These are phyloP conservation scores for Tricholoma sp. DNA, from an alignment of 768 basidiomycete genomes.

Conservation along the genomic window DNA sequence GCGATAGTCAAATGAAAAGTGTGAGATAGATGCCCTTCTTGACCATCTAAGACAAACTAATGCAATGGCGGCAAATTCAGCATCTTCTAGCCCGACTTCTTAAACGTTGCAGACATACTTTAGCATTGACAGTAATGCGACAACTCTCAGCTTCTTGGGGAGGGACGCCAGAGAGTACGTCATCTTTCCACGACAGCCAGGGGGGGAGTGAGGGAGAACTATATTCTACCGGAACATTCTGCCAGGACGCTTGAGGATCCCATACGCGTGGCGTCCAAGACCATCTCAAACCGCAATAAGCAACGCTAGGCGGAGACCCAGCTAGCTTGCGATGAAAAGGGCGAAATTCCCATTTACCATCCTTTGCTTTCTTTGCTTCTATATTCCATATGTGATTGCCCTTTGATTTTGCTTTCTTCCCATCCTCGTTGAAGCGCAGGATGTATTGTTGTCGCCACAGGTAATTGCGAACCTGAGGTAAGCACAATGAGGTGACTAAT, in stretches of 20 bases:
- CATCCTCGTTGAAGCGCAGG: constrained; percentile 96
- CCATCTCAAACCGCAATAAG: constrained; percentile 79
- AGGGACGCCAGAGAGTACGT: constrained; percentile 77
- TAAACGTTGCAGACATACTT: constrained; percentile 41
- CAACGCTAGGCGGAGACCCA: constrained; percentile 74
- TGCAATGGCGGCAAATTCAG: constrained; percentile 2
- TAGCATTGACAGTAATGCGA: constrained; percentile 70
- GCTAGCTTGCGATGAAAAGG: constrained; percentile 87
- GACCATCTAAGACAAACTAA: constrained; percentile 68
- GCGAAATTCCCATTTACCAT: constrained; percentile 81
- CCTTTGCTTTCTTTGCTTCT: constrained; percentile 79
- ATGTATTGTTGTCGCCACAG: constrained; percentile 94
- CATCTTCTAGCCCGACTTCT: not conserved
- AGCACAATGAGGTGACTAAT: constrained; percentile 9
- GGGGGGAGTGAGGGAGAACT: constrained; percentile 75
- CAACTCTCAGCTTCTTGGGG: constrained; percentile 70
- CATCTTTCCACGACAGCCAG: constrained; percentile 88
- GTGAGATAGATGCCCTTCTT: constrained; percentile 63
- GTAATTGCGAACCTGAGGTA: constrained; percentile 80
- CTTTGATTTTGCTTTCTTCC: constrained; percentile 98
- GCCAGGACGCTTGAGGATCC: constrained; percentile 90
- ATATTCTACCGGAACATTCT: constrained; percentile 74
- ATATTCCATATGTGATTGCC: constrained; percentile 99
- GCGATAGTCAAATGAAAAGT: constrained; percentile 71
- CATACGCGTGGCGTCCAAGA: constrained; percentile 91